Percentiles rank a stretch among this genome's conserved stretches.
These are phyloP conservation scores for Rhizoctonia solani DNA, from an alignment of 1,284 basidiomycete genomes.

Conservation along the genomic window DNA sequence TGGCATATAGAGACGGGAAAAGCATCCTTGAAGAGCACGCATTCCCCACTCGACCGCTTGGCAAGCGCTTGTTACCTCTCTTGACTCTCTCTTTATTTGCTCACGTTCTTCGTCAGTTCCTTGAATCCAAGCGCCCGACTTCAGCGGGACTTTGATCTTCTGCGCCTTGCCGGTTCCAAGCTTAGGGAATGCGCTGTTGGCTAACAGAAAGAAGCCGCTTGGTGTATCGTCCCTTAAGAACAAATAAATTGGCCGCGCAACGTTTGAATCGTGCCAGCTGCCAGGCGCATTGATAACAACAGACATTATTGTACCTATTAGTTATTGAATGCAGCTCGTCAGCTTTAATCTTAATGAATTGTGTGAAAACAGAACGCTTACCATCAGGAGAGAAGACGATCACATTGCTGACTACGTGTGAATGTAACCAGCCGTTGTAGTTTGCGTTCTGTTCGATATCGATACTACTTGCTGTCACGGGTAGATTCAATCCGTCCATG, in stretches of 20 bases:
- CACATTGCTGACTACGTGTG: slow-evolving; percentile 48
- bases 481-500: slow-evolving; percentile 45
- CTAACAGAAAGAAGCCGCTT: slow-evolving; percentile 46
- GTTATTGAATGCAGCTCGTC: background rate
- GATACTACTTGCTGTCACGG: slow-evolving; percentile 43
- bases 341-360: background rate
- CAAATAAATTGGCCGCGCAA: background rate
- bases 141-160: slow-evolving; percentile 52
- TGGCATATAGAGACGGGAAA: slow-evolving; percentile 49
- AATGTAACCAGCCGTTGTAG: too few relatives aligned
- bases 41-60: slow-evolving; percentile 56
- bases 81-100: slow-evolving; percentile 43
- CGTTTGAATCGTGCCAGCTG: background rate
- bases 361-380: background rate
- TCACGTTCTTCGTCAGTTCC: slow-evolving; percentile 41
- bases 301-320: background rate
- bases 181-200: slow-evolving; percentile 53
- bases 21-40: slow-evolving; percentile 50
- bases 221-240: background rate
- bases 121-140: slow-evolving; percentile 45
- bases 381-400: background rate
- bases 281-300: background rate
- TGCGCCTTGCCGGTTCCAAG: slow-evolving; percentile 43
- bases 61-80: slow-evolving; percentile 48
- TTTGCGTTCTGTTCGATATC: slow-evolving; percentile 54